These are phyloP conservation scores for Colletotrichum sp. DNA, from an alignment of 2,329 filamentous ascomycete genomes.

Conservation along the genomic window DNA sequence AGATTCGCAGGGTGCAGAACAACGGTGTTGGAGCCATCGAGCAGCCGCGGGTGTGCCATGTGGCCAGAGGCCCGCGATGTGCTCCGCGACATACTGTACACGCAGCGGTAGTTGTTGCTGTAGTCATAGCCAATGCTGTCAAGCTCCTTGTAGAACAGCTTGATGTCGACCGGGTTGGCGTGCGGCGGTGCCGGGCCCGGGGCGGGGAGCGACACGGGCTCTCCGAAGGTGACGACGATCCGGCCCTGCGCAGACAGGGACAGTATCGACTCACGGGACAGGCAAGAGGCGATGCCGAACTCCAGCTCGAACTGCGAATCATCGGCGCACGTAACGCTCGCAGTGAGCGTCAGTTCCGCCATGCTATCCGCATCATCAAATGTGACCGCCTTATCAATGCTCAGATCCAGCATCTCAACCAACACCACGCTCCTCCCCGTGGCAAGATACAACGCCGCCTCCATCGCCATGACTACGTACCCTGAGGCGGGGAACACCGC, in stretches of 20 bases:
- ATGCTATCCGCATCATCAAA: not conserved
- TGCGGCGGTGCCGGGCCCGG: not conserved
- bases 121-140: not conserved
- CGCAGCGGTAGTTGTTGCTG: not conserved
- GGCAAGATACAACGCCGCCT: conserved; percentile 33
- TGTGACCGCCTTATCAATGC: not conserved
- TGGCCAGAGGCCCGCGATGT: not conserved
- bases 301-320: not conserved
- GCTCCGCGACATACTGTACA: not conserved
- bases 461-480: conserved; percentile 47
- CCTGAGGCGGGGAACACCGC: conserved; percentile 48
- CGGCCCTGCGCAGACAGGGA: not conserved
- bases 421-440: not conserved
- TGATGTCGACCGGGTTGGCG: not conserved
- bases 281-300: not conserved
- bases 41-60: not conserved
- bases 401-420: not conserved
- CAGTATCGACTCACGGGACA: not conserved
- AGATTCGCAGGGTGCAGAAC: conserved; percentile 35
- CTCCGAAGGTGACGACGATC: not conserved
- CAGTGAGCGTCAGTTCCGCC: not conserved
- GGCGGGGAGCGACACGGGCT: not conserved
- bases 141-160: not conserved
- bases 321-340: not conserved
- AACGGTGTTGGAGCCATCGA: not conserved